Evolutionary conservation across 805 yeast species (phyloP), one percentile per base, ranked within the genome.

Genomic region (Wickerhamomyces kurtzmanii): DNA sequence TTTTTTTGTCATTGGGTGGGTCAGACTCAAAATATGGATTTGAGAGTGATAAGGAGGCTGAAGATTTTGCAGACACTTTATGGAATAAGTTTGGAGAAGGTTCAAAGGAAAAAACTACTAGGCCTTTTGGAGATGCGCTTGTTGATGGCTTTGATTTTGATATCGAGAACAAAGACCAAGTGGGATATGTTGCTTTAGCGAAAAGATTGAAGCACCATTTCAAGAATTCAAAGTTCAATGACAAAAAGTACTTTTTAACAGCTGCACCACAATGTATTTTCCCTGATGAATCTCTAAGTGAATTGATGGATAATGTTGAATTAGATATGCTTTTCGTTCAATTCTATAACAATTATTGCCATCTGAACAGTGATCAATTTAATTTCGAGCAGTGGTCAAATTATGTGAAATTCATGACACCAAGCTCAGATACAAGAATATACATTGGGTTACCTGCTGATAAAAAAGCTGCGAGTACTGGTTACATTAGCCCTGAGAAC

Each of bases 71-170:
- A 9, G 58, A 55, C 16, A 55, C 68, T 19, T 49, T 77, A 22
- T 79, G 82, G 70, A 57, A 71, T 32, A 68, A 68, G 28, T 71
- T 81, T 46, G 79, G 75, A 29, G 71, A 61, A 28, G 84, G 82
- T 16, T 41, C 68, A 8, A 45, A 59, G n/a, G 34, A 53, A 14
- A 57, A 68, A 18, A n/a, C n/a, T n/a, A 73, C 77, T 40, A 70
- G 71, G 42, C 68, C 79, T 33, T 84, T 85, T 49, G 93, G 81
- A 26, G 69, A 64, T 41, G 63, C 94, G 2, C 53, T 77, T 15
- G 63, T 89, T 25, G 96, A 89, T 54, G 97, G 97, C 12, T 87
- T 86, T 50, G 97, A 89, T 53, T 75, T 87, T 37, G 97, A 89
- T 53, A 74, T 83, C 43, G 97, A 89, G 53, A 68, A 71, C 47